phyloP scores from a whole-genome alignment of 2,329 filamentous ascomycete genomes.

The Colletotrichum tropicale region DNA sequence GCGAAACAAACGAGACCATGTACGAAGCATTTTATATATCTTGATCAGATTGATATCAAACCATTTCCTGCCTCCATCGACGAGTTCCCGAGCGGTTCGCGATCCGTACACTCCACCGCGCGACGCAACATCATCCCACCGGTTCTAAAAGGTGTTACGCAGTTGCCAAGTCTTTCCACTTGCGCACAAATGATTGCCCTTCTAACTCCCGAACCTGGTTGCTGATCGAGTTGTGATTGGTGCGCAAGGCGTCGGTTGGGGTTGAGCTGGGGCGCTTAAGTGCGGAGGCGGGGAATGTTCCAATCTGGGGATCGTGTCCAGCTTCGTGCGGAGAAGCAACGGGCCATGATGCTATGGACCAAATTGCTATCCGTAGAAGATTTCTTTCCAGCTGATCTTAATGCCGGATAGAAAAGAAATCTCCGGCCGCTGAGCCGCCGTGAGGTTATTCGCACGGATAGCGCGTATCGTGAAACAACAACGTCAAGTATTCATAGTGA shows the following conservation, averaged over 20 bases:
- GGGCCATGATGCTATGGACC: background rate
- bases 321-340: background rate
- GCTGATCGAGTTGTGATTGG: background rate
- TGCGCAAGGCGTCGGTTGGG: constrained; percentile 1
- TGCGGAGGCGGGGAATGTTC: background rate
- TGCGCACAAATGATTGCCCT: constrained; percentile 14
- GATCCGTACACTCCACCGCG: background rate
- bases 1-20: background rate
- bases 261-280: constrained; percentile 9
- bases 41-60: background rate
- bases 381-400: background rate
- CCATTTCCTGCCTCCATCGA: background rate
- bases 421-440: background rate
- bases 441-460: background rate
- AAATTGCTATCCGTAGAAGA: background rate
- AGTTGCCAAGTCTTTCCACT: background rate
- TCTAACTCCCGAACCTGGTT: background rate
- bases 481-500: background rate
- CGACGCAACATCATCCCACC: background rate
- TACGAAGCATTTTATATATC: background rate
- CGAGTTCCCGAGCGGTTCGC: background rate
- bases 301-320: background rate
- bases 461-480: background rate
- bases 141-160: background rate
- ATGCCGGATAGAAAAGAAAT: background rate